Conservation (phyloP, 2,329 filamentous ascomycete species). For the Elsinoe perseae region DNA sequence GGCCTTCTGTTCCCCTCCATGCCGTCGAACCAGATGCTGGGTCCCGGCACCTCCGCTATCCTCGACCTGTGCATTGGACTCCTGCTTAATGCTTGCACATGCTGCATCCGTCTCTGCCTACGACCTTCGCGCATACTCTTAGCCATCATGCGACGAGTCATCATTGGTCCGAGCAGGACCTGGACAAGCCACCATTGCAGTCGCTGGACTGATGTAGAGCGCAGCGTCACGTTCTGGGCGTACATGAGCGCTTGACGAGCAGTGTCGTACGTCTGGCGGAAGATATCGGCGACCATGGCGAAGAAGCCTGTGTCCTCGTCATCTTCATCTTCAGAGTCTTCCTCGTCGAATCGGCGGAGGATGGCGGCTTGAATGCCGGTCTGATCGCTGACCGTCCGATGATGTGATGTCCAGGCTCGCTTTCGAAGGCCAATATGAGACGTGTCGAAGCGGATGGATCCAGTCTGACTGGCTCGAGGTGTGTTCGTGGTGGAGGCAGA, state of each 20-base stretch:
- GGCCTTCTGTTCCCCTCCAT: neutral
- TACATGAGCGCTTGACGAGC: constrained; percentile 27
- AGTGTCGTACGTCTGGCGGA: constrained; percentile 24
- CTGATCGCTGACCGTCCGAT: constrained; percentile 18
- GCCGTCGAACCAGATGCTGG: constrained; percentile 13
- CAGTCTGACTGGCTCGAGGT: neutral
- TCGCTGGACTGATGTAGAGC: constrained; percentile 25
- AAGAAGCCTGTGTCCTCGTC: constrained; percentile 20
- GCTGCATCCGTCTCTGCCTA: neutral
- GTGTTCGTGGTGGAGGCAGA: neutral
- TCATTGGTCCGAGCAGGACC: constrained; percentile 30
- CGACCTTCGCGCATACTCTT: constrained; percentile 15
- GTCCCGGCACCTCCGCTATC: neutral
- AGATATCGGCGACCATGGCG: constrained; percentile 25
- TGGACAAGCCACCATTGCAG: constrained; percentile 32
- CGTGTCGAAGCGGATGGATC: constrained; percentile 6
- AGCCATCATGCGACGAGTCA: constrained; percentile 26
- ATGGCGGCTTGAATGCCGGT: constrained; percentile 14
- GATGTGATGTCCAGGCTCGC: constrained; percentile 15
- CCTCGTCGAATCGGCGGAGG: neutral
- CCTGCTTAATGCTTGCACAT: constrained; percentile 2
- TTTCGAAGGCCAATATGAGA: constrained; percentile 11
- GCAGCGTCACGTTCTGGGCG: constrained; percentile 25
- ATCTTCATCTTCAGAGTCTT: neutral
- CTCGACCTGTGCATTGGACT: neutral